Evolutionary conservation across 345 rosid species (phyloP), one percentile per base, ranked within the genome.

Genomic region (Odontarrhena argentea): DNA sequence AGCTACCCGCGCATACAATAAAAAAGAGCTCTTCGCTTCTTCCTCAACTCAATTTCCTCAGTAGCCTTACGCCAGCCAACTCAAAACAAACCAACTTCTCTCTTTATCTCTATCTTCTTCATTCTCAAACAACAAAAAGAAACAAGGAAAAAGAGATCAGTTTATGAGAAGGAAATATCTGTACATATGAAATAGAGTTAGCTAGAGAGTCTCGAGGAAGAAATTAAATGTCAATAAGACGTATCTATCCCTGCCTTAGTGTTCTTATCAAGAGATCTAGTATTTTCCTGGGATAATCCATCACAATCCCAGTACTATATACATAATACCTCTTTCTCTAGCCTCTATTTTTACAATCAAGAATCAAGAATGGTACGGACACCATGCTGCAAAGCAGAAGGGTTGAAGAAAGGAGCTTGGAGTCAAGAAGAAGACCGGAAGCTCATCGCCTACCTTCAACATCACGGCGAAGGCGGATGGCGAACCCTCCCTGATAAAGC

Each of bases 331-430:
- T 35, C 34, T 63, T 25, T 35, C 10, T 41, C 30, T 48, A 52
- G 24, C 48, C 54, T 71, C 11, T 18, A 47, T 28, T 55, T 40
- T 30, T 7, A 43, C 40, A 42, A 49, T 48, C 18, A 72, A 43
- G 59, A 71, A 47, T 42, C 61, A 59, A 68, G 69, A 69, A 77
- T 80, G 84, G 80, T 70, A 26, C 70, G 80, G 6, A 67, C 78
- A 9, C 80, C 78, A 1, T 77, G 77, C 48, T 72, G 82, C 36
- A 56, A 40, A 60, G 74, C 68, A 13, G 56, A 55, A 8, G 81
- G 79, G 28, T n/a, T 80, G 51, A 80, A 74, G 75, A 80, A 70
- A 76, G 84, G 84, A 53, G 81, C 81, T 9, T 80, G 84, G 84
- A 74, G 77, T 1, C 53, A 69, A 25, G 79, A 80, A 37, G 84